Base-by-base conservation (phyloP, 1,139 yeast species). In the Pichia sp. region DNA sequence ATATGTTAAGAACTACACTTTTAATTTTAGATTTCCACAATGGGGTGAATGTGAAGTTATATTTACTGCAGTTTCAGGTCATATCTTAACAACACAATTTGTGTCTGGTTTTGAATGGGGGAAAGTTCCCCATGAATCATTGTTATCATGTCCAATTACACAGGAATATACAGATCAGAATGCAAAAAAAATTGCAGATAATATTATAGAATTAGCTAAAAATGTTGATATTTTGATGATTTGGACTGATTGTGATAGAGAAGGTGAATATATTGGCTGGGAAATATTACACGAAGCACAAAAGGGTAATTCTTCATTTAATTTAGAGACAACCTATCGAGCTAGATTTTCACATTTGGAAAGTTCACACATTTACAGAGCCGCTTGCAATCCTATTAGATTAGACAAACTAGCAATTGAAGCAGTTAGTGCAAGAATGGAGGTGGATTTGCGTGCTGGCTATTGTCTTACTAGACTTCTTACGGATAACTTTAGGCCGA, bases 231-330 rank as follows among this genome's bases (percentile, higher is more conserved):
- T 72, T 44, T 68, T 94, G 53, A 86, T 87, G 85, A 88, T 94
- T 8, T 94, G 98, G 98, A 94, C 98, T 1, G 99, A 94, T 73
- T 92, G 97, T 67, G 99, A 94, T 71, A 73, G 98, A 40, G 99
- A 94, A 63, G 99, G 99, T 1, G 99, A 94, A 65, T 85, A 83
- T 63, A 94, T 94, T 52, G 99, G 98, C 0, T 81, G 78, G 71
- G 97, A 92, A 62, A 79, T 94, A 29, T 73, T 77, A 44, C 74
- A 78, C 49, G 84, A 83, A 4, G 97, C 96, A 0, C 64, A 66
- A 43, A 70, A 70, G 55, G 75, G 75, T 0, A 89, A 87, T 62
- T 60, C 68, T 1, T 56, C 66, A 1, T 60, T 87, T 34, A 68
- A 64, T 3, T 62, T 77, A 26, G 71, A 68, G 9, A 74, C 76